These are phyloP conservation scores for Komagataea norvegica DNA, from an alignment of 1,139 yeast species.

Conservation along the genomic window DNA sequence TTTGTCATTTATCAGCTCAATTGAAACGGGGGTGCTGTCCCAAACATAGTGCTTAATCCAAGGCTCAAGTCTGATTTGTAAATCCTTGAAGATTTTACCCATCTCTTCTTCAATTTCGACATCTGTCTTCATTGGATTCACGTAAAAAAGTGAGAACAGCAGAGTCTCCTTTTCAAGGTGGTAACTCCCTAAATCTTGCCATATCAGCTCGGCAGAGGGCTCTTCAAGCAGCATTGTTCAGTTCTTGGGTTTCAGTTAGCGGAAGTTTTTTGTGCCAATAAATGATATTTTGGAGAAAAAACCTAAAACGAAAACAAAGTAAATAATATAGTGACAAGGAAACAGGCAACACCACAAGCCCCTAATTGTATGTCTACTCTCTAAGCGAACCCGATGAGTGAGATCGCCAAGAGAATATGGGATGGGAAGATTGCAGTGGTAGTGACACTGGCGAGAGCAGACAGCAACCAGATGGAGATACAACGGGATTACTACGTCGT, in stretches of 20 bases:
- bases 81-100: conserved; percentile 17
- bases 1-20: conserved; percentile 10
- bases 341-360: too few relatives aligned
- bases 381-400: conserved; percentile 25
- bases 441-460: conserved; percentile 31
- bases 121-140: conserved; percentile 16
- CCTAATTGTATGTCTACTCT: too few relatives aligned
- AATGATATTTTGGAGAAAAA: not conserved
- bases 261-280: too few relatives aligned
- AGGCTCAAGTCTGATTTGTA: conserved; percentile 31
- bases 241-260: too few relatives aligned
- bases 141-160: conserved; percentile 14
- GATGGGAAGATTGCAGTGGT: conserved; percentile 48
- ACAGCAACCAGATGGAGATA: conserved; percentile 24
- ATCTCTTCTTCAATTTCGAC: conserved; percentile 18
- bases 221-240: conserved; percentile 4
- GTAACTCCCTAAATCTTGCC: conserved; percentile 10
- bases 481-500: conserved; percentile 22
- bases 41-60: conserved; percentile 43
- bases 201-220: conserved; percentile 12
- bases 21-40: conserved; percentile 26
- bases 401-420: conserved; percentile 45
- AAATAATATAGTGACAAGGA: too few relatives aligned
- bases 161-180: conserved; percentile 10
- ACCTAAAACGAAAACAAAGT: not conserved